Conservation (phyloP, 2,329 filamentous ascomycete species). For the Penicillium digitatum region DNA sequence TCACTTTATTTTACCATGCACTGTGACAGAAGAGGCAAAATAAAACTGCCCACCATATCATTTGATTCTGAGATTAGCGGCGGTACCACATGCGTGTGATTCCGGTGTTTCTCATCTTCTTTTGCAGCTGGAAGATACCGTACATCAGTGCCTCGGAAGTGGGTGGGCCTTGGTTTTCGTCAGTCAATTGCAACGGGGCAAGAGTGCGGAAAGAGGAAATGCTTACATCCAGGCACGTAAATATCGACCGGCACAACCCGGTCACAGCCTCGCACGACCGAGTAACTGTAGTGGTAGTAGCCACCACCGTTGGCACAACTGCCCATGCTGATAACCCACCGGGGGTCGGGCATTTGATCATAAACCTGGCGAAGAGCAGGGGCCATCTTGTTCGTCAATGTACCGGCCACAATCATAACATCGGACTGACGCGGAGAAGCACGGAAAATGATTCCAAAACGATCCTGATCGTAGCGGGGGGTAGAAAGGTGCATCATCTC, state of each 20-base stretch:
- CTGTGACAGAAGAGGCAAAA: constrained; percentile 12
- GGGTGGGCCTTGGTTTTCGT: constrained; percentile 42
- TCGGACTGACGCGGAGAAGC: constrained; percentile 81
- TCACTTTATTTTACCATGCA: constrained; percentile 18
- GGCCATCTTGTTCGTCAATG: constrained; percentile 91
- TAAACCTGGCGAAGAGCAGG: constrained; percentile 83
- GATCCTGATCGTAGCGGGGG: constrained; percentile 85
- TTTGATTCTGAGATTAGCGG: constrained; percentile 33
- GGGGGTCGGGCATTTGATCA: constrained; percentile 91
- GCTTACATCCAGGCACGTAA: constrained; percentile 76
- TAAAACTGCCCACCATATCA: constrained; percentile 8
- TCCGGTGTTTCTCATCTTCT: constrained; percentile 65
- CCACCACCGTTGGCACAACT: constrained; percentile 81
- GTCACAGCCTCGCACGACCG: constrained; percentile 71
- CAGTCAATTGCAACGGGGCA: constrained; percentile 9
- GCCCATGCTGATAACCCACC: constrained; percentile 85
- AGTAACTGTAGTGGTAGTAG: constrained; percentile 86
- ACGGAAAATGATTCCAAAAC: constrained; percentile 82
- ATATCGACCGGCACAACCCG: constrained; percentile 79
- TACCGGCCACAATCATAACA: constrained; percentile 88
- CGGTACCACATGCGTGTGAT: constrained; percentile 58
- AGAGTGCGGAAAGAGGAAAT: constrained; percentile 27
- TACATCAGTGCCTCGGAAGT: constrained; percentile 56
- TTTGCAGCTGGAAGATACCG: constrained; percentile 73
- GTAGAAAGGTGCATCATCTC: constrained; percentile 95